Percentiles rank a stretch among this genome's conserved stretches.
These are phyloP conservation scores for Coemansia sp. DNA, from an alignment of 192 early-diverging fungal species.

Conservation along the genomic window DNA sequence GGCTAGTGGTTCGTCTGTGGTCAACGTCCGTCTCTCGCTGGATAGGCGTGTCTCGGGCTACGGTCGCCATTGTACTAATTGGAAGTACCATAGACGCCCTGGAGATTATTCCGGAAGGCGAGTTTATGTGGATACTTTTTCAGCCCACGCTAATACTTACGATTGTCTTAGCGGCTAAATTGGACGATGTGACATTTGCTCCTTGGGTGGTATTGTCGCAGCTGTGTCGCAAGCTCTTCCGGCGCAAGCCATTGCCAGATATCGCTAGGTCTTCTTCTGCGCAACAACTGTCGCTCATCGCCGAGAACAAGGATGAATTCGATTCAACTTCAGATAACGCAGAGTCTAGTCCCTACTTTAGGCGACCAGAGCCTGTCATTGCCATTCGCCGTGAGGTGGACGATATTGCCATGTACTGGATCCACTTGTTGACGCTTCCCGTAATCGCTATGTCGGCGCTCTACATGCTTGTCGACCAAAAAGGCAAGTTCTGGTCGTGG, in stretches of 20 bases:
- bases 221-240: neutral
- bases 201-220: neutral
- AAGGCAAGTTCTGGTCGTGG: neutral
- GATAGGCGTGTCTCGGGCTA: neutral
- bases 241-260: neutral
- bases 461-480: neutral
- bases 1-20: neutral
- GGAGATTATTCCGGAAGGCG: too few relatives aligned
- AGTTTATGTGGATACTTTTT: neutral
- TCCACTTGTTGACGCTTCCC: neutral
- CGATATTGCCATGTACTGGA: neutral
- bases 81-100: too few relatives aligned
- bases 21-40: neutral
- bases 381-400: conserved; percentile 7
- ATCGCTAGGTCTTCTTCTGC: neutral
- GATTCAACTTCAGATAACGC: neutral
- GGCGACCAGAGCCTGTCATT: conserved; percentile 8
- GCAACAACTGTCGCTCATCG: neutral
- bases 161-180: neutral
- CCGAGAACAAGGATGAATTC: neutral
- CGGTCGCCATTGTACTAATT: neutral
- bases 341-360: neutral
- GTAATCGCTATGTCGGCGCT: neutral
- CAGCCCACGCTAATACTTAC: neutral
- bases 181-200: neutral